A percentile compares a stretch with the other conserved stretches of the same genome.
These are phyloP conservation scores for Salix udensis DNA, from an alignment of 345 rosid species.

Conservation along the genomic window DNA sequence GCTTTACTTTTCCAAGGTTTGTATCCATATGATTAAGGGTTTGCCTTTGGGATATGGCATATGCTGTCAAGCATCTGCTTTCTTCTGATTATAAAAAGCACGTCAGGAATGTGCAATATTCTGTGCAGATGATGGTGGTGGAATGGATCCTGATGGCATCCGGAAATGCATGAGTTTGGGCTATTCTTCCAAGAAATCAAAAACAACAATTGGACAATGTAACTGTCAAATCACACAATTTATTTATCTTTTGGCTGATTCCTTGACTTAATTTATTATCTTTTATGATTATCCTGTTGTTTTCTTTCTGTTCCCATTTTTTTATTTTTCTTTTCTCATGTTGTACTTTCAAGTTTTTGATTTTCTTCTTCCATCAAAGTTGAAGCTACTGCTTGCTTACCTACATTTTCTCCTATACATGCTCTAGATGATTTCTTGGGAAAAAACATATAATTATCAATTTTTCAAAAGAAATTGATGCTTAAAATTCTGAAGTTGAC, in stretches of 20 bases:
- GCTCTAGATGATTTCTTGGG: not conserved
- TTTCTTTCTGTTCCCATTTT: not conserved
- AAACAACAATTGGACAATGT: conserved; percentile 92
- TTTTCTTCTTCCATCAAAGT: not conserved
- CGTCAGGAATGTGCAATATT: conserved; percentile 4
- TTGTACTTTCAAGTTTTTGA: not conserved
- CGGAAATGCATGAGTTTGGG: conserved; percentile 98
- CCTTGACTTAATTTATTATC: not conserved
- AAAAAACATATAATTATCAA: not conserved
- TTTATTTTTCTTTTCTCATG: not conserved
- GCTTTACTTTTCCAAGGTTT: conserved; percentile 78
- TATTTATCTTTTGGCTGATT: not conserved
- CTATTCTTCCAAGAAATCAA: conserved; percentile 87
- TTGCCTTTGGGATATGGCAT: not conserved
- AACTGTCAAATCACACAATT: conserved; percentile 12
- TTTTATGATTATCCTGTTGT: not conserved
- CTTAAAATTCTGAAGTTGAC: not conserved
- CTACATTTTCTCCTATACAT: not conserved
- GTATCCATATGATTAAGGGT: conserved; percentile 4
- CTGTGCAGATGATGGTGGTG: conserved; percentile 85
- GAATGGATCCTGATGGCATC: conserved; percentile 78
- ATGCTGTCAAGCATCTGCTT: not conserved
- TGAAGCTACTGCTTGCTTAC: not conserved
- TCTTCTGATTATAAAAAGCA: conserved; percentile 5
- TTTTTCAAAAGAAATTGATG: not conserved